Conservation (phyloP, 106 monocot genomes). For the Vanilla planifolia region DNA sequence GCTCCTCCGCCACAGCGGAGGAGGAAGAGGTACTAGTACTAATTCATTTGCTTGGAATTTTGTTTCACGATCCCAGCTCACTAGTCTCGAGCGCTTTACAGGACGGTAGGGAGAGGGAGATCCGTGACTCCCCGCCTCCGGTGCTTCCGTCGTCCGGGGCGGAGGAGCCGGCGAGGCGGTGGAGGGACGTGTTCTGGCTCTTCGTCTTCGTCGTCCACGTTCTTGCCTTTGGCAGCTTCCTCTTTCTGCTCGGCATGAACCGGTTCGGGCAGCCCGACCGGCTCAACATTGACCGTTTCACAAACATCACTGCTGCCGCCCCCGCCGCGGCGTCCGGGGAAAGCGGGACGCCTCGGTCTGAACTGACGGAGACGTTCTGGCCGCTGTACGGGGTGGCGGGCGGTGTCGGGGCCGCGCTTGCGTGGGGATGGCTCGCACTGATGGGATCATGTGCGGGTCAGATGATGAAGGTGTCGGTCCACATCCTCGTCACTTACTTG, state of each 20-base stretch:
- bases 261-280: constrained; percentile 56
- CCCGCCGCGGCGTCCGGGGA: background rate
- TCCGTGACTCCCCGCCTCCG: constrained; percentile 15
- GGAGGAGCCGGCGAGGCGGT: constrained; percentile 34
- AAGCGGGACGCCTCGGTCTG: constrained; percentile 6
- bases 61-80: background rate
- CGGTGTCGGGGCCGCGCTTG: constrained; percentile 50
- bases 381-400: constrained; percentile 82
- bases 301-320: constrained; percentile 31
- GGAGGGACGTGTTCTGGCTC: constrained; percentile 95
- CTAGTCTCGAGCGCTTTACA: background rate
- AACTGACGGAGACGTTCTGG: constrained; percentile 89
- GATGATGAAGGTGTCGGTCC: constrained; percentile 79
- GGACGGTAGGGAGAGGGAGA: constrained; percentile 14
- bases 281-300: constrained; percentile 71
- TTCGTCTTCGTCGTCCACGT: constrained; percentile 68
- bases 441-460: constrained; percentile 45
- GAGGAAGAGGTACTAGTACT: constrained; percentile 14
- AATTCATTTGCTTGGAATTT: background rate
- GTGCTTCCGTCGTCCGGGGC: constrained; percentile 1
- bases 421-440: constrained; percentile 63
- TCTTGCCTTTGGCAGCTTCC: constrained; percentile 39
- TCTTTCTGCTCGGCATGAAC: constrained; percentile 64
- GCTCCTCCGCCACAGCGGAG: constrained; percentile 2
- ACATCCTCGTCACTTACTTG: constrained; percentile 75